phyloP scores from a whole-genome alignment of 371 early-diverging fungal species.

The Furculomyces boomerangus region DNA sequence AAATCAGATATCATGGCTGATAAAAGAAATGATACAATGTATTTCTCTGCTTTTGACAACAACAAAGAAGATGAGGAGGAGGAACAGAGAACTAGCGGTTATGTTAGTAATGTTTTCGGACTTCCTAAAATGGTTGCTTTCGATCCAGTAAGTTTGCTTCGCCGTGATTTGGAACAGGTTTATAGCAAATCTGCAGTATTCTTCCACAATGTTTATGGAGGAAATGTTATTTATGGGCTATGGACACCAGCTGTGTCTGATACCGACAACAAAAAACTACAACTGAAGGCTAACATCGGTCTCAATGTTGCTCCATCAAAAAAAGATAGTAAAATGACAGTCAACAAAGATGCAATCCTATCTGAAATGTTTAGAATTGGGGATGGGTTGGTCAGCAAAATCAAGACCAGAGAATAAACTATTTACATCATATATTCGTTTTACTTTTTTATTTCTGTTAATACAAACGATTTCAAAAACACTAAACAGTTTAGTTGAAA shows the following conservation, averaged over 20 bases:
- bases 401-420: conserved; percentile 4
- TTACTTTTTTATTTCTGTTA: not conserved
- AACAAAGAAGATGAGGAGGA: conserved; percentile 6
- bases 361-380: conserved; percentile 16
- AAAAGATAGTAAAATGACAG: not conserved
- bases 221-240: conserved; percentile 14
- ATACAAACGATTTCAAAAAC: not conserved
- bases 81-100: conserved; percentile 7
- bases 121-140: conserved; percentile 13
- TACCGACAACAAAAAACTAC: conserved; percentile 3
- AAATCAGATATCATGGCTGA: conserved; percentile 13
- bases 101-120: conserved; percentile 11
- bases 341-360: conserved; percentile 9
- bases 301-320: not conserved
- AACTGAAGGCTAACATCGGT: conserved; percentile 4
- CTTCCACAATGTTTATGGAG: conserved; percentile 17
- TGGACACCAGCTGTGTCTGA: conserved; percentile 12
- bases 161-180: conserved; percentile 12
- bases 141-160: conserved; percentile 13
- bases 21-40: not conserved
- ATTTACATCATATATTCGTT: not conserved
- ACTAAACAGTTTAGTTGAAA: not conserved
- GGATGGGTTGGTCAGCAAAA: conserved; percentile 13
- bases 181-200: conserved; percentile 13
- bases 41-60: not conserved